Evolutionary conservation across 192 early-diverging fungal genomes (phyloP), one percentile per base, ranked within the genome.

Genomic region (Allomyces arbusculus): DNA sequence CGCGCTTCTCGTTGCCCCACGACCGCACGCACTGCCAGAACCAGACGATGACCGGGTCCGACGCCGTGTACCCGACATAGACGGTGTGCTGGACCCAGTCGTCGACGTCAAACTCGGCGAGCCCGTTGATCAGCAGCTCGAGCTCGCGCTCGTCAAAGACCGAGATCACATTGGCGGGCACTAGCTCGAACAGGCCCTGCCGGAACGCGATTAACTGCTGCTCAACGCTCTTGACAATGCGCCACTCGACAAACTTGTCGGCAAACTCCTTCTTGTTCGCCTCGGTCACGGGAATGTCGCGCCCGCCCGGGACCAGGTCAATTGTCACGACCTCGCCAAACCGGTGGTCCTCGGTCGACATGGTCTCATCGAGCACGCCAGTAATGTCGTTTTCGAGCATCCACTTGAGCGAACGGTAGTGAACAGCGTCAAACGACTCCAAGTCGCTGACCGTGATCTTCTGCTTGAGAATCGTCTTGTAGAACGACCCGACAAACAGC

Each of bases 61-160:
- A 63, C 63, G 61, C 61, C 12, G 65, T 70, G 64, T 67, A 70
- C n/a, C 61, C 66, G 33, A 65, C 65, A 63, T 70, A 70, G 24
- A 63, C 69, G 28, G 69, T 63, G 23, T 70, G 44, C 11, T 26
- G 62, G 45, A 67, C 61, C 69, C 69, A 70, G 44, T 70, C 69
- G 25, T 70, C 69, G 16, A 67, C 62, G 44, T 70, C 61, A 50
- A 70, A 67, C 9, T 66, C 62, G 6, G 55, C 23, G 24, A 70
- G 24, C 24, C 69, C 69, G 23, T 61, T 25, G 50, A 70, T 66
- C n/a, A 70, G 67, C 22, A 70, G 64, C 66, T 70, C 69, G 14
- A 70, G 61, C 26, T 70, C 69, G 55, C 66, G 69, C 43, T 70
- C 69, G 67, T 70, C 66, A 50, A 70, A 70, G 12, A 67, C 55